Conservation (phyloP, 176 grass and related monocot genomes). For the Triticum timopheevii region DNA sequence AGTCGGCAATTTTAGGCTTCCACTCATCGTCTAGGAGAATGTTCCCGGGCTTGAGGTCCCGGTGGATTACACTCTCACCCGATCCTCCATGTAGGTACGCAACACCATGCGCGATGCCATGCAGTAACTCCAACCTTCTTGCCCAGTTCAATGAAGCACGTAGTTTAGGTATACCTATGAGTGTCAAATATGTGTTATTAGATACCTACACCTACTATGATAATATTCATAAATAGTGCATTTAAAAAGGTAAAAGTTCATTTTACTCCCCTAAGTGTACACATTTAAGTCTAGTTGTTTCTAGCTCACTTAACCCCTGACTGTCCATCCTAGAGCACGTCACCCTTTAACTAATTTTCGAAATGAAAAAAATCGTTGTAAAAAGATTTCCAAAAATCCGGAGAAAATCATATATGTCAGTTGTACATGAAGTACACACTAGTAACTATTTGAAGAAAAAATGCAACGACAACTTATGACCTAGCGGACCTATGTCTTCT, state of each 20-base stretch:
- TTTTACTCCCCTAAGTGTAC: not conserved
- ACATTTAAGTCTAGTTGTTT: too few species aligned
- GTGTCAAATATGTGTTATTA: not conserved
- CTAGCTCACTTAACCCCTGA: too few species aligned
- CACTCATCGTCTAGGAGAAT: conserved; percentile 24
- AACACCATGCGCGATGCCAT: not conserved
- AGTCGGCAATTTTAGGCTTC: conserved; percentile 25
- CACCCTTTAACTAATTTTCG: too few species aligned
- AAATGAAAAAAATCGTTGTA: too few species aligned
- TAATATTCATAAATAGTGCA: not conserved
- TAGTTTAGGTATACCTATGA: not conserved
- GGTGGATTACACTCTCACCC: conserved; percentile 18
- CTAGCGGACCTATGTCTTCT: too few species aligned
- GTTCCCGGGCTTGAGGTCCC: conserved; percentile 30
- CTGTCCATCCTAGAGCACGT: too few species aligned
- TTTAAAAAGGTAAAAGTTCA: not conserved
- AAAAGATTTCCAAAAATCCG: too few species aligned
- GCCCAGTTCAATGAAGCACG: conserved; percentile 6
- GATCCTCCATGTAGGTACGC: conserved; percentile 28
- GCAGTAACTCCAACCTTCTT: conserved; percentile 8
- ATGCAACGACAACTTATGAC: too few species aligned
- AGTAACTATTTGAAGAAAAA: too few species aligned
- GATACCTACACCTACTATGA: not conserved
- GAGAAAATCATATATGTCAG: too few species aligned
- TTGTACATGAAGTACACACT: too few species aligned